Evolutionary conservation across 2,329 filamentous ascomycete species (phyloP), one percentile per base, ranked within the genome.

Genomic region (Alternaria ethzedia): DNA sequence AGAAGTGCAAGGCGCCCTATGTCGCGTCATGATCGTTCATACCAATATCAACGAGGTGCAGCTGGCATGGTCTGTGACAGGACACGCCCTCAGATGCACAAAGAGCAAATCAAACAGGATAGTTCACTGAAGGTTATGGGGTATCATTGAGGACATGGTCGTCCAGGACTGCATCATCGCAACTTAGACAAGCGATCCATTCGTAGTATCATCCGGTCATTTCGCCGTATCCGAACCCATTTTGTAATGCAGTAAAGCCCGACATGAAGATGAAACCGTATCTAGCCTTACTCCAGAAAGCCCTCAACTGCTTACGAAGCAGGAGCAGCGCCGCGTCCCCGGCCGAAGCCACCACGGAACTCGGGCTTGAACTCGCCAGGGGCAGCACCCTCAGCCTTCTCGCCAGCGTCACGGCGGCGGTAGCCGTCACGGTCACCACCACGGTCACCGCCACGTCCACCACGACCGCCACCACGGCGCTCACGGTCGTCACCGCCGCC

Each of bases 361-460:
- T 80, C 75, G 52, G 80, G 80, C 75, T 79, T 80, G 78, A 81
- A 82, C 72, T 80, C 79, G 67, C 79, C 79, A 57, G 80, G 80
- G 57, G 80, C 78, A 72, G 72, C 73, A 49, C 77, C 74, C 77
- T 80, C 74, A 52, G 70, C 70, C 72, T 80, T 79, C 72, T 81
- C 78, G 59, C 76, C 79, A 85, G 89, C 90, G 80, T 96, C 93
- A 81, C 94, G 91, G 84, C 94, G 90, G 84, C 94, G 88, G 90
- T 97, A 97, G 30, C 71, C 65, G 82, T 94, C 94, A 79, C 92
- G 91, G 84, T 92, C 91, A 77, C 91, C 91, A 78, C 89, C 88
- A 75, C 87, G 73, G 63, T 71, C 69, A 79, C 87, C 87, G 71
- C 87, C 86, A 81, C 87, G 86, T 79, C 87, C 87, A 74, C 86